These are phyloP conservation scores for Anisodus acutangulus DNA, from an alignment of 257 asterid species.

Conservation along the genomic window DNA sequence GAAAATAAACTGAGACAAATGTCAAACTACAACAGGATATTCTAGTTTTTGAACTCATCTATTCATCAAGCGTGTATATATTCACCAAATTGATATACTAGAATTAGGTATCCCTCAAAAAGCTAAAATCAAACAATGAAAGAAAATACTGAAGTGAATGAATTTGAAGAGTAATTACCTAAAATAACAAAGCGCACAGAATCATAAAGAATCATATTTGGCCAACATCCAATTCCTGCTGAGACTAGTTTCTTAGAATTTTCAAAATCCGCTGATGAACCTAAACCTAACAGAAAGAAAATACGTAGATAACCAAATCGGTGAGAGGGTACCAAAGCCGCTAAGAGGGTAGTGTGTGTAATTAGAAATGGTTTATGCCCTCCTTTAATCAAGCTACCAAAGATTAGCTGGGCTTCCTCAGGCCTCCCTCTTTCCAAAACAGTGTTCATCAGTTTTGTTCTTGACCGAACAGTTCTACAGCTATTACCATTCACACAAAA, in stretches of 20 bases:
- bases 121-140: too few species aligned
- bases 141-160: too few species aligned
- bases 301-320: too few species aligned
- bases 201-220: too few species aligned
- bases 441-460: constrained; percentile 64
- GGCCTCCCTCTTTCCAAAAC: constrained; percentile 59
- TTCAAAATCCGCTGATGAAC: too few species aligned
- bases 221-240: too few species aligned
- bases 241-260: too few species aligned
- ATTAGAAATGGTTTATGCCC: constrained; percentile 77
- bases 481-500: constrained; percentile 55
- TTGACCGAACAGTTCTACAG: constrained; percentile 59
- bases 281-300: too few species aligned
- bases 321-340: constrained; percentile 40
- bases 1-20: background rate
- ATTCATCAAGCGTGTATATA: background rate
- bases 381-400: constrained; percentile 55
- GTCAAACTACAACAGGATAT: background rate
- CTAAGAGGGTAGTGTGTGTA: constrained; percentile 72
- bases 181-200: too few species aligned
- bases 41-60: background rate
- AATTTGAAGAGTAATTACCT: too few species aligned
- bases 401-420: constrained; percentile 52
- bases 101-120: too few species aligned
- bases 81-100: background rate